Conservation (phyloP, 306 rosid species). For the Fragaria nilgerrensis region DNA sequence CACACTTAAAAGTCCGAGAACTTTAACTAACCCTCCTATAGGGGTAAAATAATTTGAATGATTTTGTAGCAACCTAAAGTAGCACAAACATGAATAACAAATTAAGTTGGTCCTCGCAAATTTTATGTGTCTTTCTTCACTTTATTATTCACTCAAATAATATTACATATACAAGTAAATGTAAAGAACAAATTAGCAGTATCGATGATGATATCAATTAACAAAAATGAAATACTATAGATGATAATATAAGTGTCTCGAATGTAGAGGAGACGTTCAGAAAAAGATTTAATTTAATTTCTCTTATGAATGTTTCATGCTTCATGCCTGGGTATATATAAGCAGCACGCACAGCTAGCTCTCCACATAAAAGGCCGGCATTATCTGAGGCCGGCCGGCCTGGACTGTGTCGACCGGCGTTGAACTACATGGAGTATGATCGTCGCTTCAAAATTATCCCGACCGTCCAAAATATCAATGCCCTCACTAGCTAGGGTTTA, state of each 20-base stretch:
- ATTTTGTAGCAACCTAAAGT: not conserved
- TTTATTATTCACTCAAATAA: no score
- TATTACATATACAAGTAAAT: no score
- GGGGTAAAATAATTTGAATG: not conserved
- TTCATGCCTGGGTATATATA: not conserved
- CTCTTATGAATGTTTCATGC: not conserved
- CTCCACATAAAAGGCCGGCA: slow-evolving; percentile 22
- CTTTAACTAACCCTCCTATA: no score
- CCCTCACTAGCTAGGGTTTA: not conserved
- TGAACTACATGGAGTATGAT: slow-evolving; percentile 1
- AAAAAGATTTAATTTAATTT: no score
- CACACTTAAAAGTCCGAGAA: not conserved
- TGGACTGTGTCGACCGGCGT: not conserved
- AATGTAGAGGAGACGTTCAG: no score
- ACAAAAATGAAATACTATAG: no score
- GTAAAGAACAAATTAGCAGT: no score
- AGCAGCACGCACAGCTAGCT: slow-evolving; percentile 14
- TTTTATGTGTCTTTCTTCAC: no score
- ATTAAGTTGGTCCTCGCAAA: not conserved
- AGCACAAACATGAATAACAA: not conserved
- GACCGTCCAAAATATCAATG: slow-evolving; percentile 27
- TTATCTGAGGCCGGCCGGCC: slow-evolving; percentile 21
- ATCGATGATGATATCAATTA: no score
- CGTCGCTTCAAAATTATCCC: slow-evolving; percentile 18
- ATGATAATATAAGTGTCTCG: no score